phyloP scores from a whole-genome alignment of 306 rosid genomes.

The Acmispon strigosus region DNA sequence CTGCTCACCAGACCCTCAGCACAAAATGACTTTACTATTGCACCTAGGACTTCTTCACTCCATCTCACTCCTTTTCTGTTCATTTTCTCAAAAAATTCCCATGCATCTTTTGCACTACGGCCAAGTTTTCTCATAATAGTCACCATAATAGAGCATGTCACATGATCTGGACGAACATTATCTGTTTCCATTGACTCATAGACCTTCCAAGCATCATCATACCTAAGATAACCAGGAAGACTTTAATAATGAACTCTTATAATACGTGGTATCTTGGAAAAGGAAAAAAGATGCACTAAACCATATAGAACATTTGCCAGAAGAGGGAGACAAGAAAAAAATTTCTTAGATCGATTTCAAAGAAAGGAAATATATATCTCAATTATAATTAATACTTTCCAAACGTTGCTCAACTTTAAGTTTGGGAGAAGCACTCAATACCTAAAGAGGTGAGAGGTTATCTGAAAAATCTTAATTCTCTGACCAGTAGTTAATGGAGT shows the following conservation, averaged over 20 bases:
- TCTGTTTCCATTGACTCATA: slow-evolving; percentile 70
- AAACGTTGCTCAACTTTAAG: not conserved
- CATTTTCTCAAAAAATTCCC: slow-evolving; percentile 87
- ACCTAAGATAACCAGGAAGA: slow-evolving; percentile 38
- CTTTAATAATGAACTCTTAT: slow-evolving; percentile 17
- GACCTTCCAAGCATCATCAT: slow-evolving; percentile 65
- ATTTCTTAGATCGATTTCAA: not conserved
- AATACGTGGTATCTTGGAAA: not conserved
- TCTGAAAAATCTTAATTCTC: slow-evolving; percentile 2
- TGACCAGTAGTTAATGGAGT: not conserved
- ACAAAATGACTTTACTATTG: slow-evolving; percentile 71
- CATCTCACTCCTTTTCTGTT: slow-evolving; percentile 76
- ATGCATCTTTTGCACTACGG: slow-evolving; percentile 66
- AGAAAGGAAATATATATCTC: not conserved
- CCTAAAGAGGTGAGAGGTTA: not conserved
- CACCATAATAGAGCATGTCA: slow-evolving; percentile 75
- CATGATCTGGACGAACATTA: slow-evolving; percentile 63
- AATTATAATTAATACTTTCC: not conserved
- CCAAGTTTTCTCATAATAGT: slow-evolving; percentile 67
- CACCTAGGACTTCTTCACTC: slow-evolving; percentile 74
- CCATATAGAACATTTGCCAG: not conserved
- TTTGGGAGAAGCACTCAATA: not conserved
- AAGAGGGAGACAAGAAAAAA: not conserved
- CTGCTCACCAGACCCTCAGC: slow-evolving; percentile 69
- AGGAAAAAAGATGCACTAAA: not conserved